Evolutionary conservation across 345 rosid genomes (phyloP), one percentile per base, ranked within the genome.

Genomic region (Acer campestre): DNA sequence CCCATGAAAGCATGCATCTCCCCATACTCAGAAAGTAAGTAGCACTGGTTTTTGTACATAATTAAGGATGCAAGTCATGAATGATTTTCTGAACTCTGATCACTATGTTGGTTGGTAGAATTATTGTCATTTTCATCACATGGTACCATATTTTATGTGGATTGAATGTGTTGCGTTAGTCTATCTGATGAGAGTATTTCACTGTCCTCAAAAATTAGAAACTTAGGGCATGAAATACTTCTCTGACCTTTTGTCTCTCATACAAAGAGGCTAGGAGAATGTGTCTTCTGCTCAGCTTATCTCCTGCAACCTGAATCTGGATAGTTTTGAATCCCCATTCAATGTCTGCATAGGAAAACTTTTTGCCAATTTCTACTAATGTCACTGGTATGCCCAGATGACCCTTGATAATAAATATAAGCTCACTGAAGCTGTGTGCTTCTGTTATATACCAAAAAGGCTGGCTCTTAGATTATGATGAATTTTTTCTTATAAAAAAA

Each of bases 1-100:
- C 75, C 82, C 67, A 91, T 94, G 98, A 89, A 92, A 80, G 92
- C 99, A 31, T 96, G 99, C 90, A 96, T 96, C 74, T 71, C 87
- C 10, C 95, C 94, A 17, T 96, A 91, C 88, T 86, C 97, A 25
- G 82, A 84, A 58, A 90, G 99, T 96, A 86, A 88, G 98, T 85
- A 61, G 48, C 67, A 55, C 14, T 69, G 3, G 20, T 29, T 18
- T 64, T 31, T 40, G 22, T 11, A 31, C 9, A 7, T 6, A 18
- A 13, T 62, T 63, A 48, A 48, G 31, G 42, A 56, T 64, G 55
- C 55, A 7, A 27, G 53, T 53, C 42, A 63, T 66, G 22, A 66
- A 31, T 42, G 68, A 56, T 31, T 76, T 61, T 18, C 31, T 31
- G 31, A 40, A 18, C 22, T 66, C n/a, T 31, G 58, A n/a, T 40